Evolutionary conservation across 2,329 filamentous ascomycete species (phyloP), one percentile per base, ranked within the genome.

Genomic region (Curvularia hawaiiensis): DNA sequence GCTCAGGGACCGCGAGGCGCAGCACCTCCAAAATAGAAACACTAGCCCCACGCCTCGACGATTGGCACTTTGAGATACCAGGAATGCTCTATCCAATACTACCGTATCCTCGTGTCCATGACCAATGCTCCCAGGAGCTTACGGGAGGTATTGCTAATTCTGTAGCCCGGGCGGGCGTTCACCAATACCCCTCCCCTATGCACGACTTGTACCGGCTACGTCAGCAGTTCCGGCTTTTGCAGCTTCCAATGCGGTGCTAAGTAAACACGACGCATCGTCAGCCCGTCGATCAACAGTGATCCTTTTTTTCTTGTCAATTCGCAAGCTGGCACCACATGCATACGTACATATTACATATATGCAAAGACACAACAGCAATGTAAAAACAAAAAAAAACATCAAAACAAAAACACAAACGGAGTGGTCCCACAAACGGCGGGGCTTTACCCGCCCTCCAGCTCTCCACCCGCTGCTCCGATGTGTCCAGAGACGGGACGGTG

Each of bases 1-100:
- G 67, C 43, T 51, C 66, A 66, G 67, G 66, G 64, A 66, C 60
- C 60, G 54, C 53, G 57, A 67, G 62, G 73, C 73, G 70, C 70
- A 74, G 72, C 68, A 58, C 3, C 52, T 63, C 67, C 62, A 70
- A 70, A 74, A 73, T 74, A 74, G 72, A 61, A 72, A 64, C 70
- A 60, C 67, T 68, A 69, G 24, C 49, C 58, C 56, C 41, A 51
- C 61, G 60, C 59, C 56, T 55, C 64, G 48, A 59, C 62, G 28
- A 51, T 62, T 60, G 61, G 59, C 46, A 56, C 54, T 43, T 52
- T 35, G 58, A 53, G 30, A 57, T 55, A 56, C 58, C 58, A 54
- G 59, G 26, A 53, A 47, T 44, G 61, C 52, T 61, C 57, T 60
- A 50, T 50, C 52, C 54, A 55, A 62, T 63, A 59, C 62, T 65